phyloP scores from a whole-genome alignment of 495 filamentous ascomycete genomes.

The Aspergillus panamensis region DNA sequence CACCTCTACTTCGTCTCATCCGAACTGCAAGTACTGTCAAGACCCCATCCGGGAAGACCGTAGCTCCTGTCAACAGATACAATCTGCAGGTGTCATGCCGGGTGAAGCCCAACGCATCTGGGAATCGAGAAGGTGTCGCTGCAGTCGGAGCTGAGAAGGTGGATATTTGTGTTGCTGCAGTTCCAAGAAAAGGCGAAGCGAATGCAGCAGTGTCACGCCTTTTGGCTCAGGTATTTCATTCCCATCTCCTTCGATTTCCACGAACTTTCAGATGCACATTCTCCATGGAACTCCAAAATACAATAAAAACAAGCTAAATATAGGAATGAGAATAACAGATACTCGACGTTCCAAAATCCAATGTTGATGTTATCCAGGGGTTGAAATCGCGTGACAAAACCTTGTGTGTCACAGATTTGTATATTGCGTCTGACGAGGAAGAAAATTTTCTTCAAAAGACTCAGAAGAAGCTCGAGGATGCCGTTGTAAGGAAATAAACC shows the following conservation, averaged over 20 bases:
- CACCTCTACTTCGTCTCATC: slow-evolving; percentile 28
- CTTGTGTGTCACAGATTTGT: slow-evolving; percentile 35
- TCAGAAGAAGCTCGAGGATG: slow-evolving; percentile 13
- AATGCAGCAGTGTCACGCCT: slow-evolving; percentile 63
- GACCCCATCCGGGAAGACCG: slow-evolving; percentile 8
- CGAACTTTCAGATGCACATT: not conserved
- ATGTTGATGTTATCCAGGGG: slow-evolving; percentile 60
- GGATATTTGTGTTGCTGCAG: slow-evolving; percentile 60
- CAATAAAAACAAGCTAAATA: not conserved
- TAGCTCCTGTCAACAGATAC: slow-evolving; percentile 15
- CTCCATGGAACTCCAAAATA: not conserved
- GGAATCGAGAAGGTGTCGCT: slow-evolving; percentile 55
- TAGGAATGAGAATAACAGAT: slow-evolving; percentile 32
- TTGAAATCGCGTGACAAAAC: slow-evolving; percentile 61
- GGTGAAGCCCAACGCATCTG: slow-evolving; percentile 62
- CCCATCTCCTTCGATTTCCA: not conserved
- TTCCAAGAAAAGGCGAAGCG: slow-evolving; percentile 61
- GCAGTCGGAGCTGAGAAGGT: slow-evolving; percentile 51
- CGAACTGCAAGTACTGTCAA: slow-evolving; percentile 1
- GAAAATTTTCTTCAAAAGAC: slow-evolving; percentile 28
- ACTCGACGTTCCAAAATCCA: slow-evolving; percentile 59
- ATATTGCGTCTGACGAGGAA: slow-evolving; percentile 27
- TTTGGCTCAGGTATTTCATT: slow-evolving; percentile 54
- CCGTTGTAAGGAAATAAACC: slow-evolving; percentile 11
- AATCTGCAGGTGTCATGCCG: slow-evolving; percentile 52